Evolutionary conservation across 306 rosid species (phyloP).

Genomic region (Vigna reflexopilosa): DNA sequence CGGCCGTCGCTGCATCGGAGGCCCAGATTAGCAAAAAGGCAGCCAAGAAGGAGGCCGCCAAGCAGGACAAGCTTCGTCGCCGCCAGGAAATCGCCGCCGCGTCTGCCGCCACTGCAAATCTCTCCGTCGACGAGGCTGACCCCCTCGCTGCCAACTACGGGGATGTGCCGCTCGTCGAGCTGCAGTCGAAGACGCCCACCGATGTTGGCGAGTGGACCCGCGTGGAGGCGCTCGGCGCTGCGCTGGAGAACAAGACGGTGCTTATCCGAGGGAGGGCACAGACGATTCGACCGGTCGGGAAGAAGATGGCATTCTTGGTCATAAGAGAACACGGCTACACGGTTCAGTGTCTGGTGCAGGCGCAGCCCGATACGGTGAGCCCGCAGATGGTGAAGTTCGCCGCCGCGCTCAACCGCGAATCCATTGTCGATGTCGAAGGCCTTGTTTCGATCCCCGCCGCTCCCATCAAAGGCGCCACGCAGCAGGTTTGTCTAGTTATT

Average conservation of each 20-base stretch:
- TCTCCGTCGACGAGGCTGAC: constrained; percentile 64
- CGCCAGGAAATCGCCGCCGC: constrained; percentile 62
- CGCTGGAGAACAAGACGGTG: constrained; percentile 55
- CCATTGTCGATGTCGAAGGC: constrained; percentile 81
- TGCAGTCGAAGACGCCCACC: constrained; percentile 65
- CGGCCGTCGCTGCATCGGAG: constrained; percentile 27
- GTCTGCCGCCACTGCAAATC: constrained; percentile 28
- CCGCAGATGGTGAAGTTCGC: constrained; percentile 88
- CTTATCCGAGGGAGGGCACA: constrained; percentile 78
- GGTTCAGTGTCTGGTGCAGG: constrained; percentile 83
- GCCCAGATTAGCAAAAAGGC: constrained; percentile 71
- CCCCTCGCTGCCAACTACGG: constrained; percentile 79
- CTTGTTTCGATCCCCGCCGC: constrained; percentile 65
- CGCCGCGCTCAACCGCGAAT: constrained; percentile 76
- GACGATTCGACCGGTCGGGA: constrained; percentile 82
- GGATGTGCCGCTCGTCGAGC: constrained; percentile 65
- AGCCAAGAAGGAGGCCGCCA: constrained; percentile 86
- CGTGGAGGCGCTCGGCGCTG: constrained; percentile 51
- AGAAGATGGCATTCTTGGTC: constrained; percentile 88
- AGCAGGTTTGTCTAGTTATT: constrained; percentile 56
- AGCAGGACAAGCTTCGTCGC: constrained; percentile 82
- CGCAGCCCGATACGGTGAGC: constrained; percentile 68
- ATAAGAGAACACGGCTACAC: constrained; percentile 77
- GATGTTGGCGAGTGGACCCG: constrained; percentile 60
- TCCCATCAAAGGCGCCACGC: constrained; percentile 79